Evolutionary conservation across 306 rosid genomes (phyloP), one percentile per base, ranked within the genome.

Genomic region (Arachis stenosperma): DNA sequence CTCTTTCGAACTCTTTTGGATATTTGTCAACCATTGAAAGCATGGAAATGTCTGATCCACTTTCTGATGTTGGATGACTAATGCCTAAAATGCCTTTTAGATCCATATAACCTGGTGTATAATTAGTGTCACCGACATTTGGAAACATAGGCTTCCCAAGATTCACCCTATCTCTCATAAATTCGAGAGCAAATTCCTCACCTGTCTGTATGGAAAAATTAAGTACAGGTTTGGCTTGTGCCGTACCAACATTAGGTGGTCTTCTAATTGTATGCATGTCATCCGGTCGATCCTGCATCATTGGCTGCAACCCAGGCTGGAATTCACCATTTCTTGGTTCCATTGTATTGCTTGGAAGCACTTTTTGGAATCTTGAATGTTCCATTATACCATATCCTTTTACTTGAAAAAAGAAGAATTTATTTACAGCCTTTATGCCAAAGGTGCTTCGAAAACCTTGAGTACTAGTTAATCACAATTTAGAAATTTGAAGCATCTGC

Each of bases 191-290:
- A 67, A 90, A 90, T 69, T 90, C 97, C 93, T 90, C 93, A 37
- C 93, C 97, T 3, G 97, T 90, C 81, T 86, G 93, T 75, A 90
- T 88, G 67, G 93, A 90, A 82, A 77, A 88, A 83, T 90, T 83
- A 67, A 75, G 87, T 10, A 83, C 93, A 8, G 90, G 90, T 80
- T 84, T 81, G 59, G 78, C 69, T 39, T 82, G 81, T 39, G 83
- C 70, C 53, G 66, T 73, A 77, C 65, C 81, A 72, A 74, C 75
- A 59, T 85, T 90, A 62, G 90, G 80, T 47, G 88, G 92, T 10
- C 89, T 80, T 78, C 77, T 81, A 50, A 81, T 88, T 14, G 73
- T 39, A 71, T 78, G 78, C 14, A 84, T 61, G 67, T 76, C 77
- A 70, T 83, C 85, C 37, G 81, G 72, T 9, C 80, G 89, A 63